phyloP scores from a whole-genome alignment of 441 rosid species.

The Arabidopsis lyrata region DNA sequence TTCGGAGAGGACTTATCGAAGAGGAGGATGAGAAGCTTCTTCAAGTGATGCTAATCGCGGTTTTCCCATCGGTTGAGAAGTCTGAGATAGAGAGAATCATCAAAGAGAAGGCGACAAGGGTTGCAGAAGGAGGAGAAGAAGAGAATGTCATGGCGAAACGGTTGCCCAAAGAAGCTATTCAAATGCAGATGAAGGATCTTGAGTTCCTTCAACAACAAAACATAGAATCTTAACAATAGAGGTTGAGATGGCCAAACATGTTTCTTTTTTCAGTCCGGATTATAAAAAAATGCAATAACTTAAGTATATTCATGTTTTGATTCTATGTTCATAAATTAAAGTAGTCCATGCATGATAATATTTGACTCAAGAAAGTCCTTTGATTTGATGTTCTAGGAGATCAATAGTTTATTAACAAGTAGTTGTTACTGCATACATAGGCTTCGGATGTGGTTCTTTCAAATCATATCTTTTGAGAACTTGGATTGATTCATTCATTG shows the following conservation, averaged over 20 bases:
- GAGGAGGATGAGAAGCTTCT: constrained; percentile 80
- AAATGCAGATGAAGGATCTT: constrained; percentile 94
- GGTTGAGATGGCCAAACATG: constrained; percentile 5
- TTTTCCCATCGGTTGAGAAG: constrained; percentile 68
- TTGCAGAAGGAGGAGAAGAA: constrained; percentile 64
- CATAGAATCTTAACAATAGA: constrained; percentile 52
- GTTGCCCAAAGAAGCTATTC: constrained; percentile 76
- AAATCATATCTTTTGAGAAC: not conserved
- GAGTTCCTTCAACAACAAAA: constrained; percentile 82
- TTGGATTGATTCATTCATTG: too few relatives aligned
- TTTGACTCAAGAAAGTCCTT: not conserved
- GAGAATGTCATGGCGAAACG: constrained; percentile 56
- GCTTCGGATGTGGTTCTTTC: not conserved
- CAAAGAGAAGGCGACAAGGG: constrained; percentile 61
- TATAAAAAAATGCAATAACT: not conserved
- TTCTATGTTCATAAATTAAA: not conserved
- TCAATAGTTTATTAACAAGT: not conserved
- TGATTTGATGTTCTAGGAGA: not conserved
- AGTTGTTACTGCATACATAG: not conserved
- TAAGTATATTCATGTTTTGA: not conserved
- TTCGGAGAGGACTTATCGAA: constrained; percentile 67
- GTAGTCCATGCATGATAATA: not conserved
- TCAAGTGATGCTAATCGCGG: constrained; percentile 62
- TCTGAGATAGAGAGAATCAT: constrained; percentile 67
- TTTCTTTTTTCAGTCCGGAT: not conserved